phyloP scores from a whole-genome alignment of 148 eudicot species.

The Drosera capensis region DNA sequence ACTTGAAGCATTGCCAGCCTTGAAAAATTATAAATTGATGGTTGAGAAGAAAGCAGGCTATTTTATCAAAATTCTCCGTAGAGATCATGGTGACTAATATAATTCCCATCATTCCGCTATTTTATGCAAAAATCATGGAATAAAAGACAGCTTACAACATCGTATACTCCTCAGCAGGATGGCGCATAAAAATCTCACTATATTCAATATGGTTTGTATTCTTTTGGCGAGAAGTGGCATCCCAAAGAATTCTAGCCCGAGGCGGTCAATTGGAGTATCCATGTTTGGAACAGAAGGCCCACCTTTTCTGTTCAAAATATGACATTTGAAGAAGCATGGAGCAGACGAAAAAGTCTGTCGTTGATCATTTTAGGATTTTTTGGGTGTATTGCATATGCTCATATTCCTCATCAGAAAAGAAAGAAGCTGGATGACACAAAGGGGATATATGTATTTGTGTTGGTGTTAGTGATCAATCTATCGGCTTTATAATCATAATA shows the following conservation, averaged over 20 bases:
- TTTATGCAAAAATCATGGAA: too few relatives aligned
- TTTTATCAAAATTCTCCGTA: too few relatives aligned
- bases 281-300: background rate
- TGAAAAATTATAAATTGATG: background rate
- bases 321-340: background rate
- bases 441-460: background rate
- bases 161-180: background rate
- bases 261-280: background rate
- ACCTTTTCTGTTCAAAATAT: background rate
- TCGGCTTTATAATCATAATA: background rate
- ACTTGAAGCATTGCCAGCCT: background rate
- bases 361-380: background rate
- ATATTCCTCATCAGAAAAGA: background rate
- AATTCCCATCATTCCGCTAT: too few relatives aligned
- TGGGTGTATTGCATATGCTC: background rate
- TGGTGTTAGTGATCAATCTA: background rate
- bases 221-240: background rate
- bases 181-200: background rate
- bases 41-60: too few relatives aligned
- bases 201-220: background rate
- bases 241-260: background rate
- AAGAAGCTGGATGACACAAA: background rate
- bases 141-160: too few relatives aligned
- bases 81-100: too few relatives aligned
- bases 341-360: background rate